Conservation (phyloP, 169 alveolate genomes). For the Perkinsus marinus region DNA sequence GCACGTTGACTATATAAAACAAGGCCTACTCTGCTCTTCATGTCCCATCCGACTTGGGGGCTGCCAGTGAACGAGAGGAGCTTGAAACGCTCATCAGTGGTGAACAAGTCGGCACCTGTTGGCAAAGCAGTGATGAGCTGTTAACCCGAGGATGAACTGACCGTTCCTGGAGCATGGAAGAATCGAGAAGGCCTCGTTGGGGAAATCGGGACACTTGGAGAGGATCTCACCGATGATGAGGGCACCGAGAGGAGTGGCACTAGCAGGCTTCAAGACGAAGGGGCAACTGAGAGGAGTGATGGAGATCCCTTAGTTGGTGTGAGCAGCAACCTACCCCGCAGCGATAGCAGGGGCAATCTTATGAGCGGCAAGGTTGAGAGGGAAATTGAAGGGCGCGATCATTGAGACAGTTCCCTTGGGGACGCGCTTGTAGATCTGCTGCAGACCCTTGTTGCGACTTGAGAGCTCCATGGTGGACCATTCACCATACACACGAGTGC, state of each 20-base stretch:
- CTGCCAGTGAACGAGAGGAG: constrained; percentile 1
- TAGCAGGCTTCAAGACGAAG: constrained; percentile 2
- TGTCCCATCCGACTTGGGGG: background rate
- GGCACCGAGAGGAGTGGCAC: background rate
- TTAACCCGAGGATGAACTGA: background rate
- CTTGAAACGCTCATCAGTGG: background rate
- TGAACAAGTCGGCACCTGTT: background rate
- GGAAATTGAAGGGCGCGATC: background rate
- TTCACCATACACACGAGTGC: background rate
- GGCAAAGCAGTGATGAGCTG: background rate
- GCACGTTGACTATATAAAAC: no score
- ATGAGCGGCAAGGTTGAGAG: background rate
- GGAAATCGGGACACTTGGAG: background rate
- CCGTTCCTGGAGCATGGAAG: background rate
- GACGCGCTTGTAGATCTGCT: background rate
- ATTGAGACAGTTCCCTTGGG: background rate
- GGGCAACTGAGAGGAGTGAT: background rate
- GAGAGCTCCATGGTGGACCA: background rate
- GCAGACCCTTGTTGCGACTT: background rate
- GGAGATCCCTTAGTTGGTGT: background rate
- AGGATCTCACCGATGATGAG: constrained; percentile 1
- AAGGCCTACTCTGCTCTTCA: background rate
- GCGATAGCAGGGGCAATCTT: background rate
- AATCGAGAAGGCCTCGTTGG: background rate
- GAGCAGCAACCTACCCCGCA: background rate